phyloP scores from a whole-genome alignment of 2,329 filamentous ascomycete genomes.

The Fusarium sp. region DNA sequence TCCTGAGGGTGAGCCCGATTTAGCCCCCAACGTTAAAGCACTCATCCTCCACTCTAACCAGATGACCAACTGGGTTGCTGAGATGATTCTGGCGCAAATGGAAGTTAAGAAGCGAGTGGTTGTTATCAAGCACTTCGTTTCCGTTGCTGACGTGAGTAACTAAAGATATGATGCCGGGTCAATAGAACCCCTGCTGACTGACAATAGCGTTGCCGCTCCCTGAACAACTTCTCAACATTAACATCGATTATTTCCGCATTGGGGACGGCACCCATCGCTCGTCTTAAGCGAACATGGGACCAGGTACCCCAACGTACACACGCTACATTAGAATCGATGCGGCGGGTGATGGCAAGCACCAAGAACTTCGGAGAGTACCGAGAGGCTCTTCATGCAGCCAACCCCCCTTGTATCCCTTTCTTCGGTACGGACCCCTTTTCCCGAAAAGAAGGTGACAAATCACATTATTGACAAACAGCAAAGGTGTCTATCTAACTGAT shows the following conservation, averaged over 20 bases:
- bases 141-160: slow-evolving; percentile 85
- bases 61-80: slow-evolving; percentile 98
- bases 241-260: slow-evolving; percentile 98
- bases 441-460: not conserved
- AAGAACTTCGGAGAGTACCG: slow-evolving; percentile 99
- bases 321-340: slow-evolving; percentile 85
- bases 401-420: slow-evolving; percentile 97
- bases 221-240: slow-evolving; percentile 97
- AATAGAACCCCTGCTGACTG: slow-evolving; percentile 18
- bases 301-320: slow-evolving; percentile 88
- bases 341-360: slow-evolving; percentile 92
- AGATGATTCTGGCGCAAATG: slow-evolving; percentile 95
- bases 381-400: slow-evolving; percentile 89
- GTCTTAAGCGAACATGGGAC: slow-evolving; percentile 92
- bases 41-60: slow-evolving; percentile 98
- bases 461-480: slow-evolving; percentile 6
- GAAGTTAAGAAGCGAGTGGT: slow-evolving; percentile 96
- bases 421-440: slow-evolving; percentile 70
- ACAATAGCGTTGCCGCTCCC: slow-evolving; percentile 81
- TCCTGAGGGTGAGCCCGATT: slow-evolving; percentile 79
- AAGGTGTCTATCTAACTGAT: slow-evolving; percentile 95
- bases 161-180: not conserved
- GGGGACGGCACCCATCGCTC: slow-evolving; percentile 92
- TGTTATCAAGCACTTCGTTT: slow-evolving; percentile 98
- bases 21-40: slow-evolving; percentile 92